Base-by-base conservation (phyloP, 306 rosid genomes). In the Vicia villosa region DNA sequence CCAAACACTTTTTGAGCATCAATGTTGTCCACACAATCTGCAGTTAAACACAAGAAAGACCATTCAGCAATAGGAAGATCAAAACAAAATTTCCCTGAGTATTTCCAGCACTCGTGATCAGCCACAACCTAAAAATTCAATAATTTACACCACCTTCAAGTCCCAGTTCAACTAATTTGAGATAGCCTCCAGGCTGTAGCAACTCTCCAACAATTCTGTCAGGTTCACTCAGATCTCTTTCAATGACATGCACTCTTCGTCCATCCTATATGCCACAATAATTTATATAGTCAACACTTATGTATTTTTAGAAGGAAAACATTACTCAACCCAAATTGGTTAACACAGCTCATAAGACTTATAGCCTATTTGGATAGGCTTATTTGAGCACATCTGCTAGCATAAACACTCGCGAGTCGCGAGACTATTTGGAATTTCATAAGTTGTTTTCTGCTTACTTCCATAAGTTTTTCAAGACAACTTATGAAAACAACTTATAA, bases 121-220 rank as follows among this genome's bases (percentile, higher is more conserved):
- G 21, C 32, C 40, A 69, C 42, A 58, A 61, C 32, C 2, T 43
- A 20, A n/a, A 70, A 32, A 51, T 49, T 68, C 21, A 57, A 24
- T 10, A 46, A 49, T 32, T 55, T 6, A 11, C 43, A 69, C 46
- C 69, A 94, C 99, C 97, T 88, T 94, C 86, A 75, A 91, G 95
- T 69, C 97, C 99, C 51, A 94, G 82, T 84, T 94, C 99, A 68
- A 86, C 73, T 68, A 94, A 79, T 79, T 94, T 94, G 55, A 94
- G 99, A 72, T 94, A 94, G 78, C 99, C 99, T 5, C 99, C 99
- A 20, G 99, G 97, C 74, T 94, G 99, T 68, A 94, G 74, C 75
- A 94, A 80, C 77, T 94, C 99, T 32, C 99, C 99, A 70, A 91
- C 99, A 75, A 94, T 94, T 73, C 97, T 83, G 77, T 88, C 97